Conservation (phyloP, 2,329 filamentous ascomycete species). For the Metarhizium sp. region DNA sequence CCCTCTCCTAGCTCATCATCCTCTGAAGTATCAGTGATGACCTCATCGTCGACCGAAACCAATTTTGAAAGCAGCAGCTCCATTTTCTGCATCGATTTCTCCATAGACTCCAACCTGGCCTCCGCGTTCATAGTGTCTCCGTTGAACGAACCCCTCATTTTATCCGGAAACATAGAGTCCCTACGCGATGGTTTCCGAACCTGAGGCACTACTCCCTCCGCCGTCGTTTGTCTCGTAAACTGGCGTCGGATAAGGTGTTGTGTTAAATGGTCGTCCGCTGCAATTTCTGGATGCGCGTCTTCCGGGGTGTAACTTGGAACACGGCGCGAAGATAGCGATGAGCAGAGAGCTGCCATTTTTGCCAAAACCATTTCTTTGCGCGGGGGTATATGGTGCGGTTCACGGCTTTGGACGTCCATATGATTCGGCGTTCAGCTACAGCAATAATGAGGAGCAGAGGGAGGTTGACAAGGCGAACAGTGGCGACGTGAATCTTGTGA, state of each 20-base stretch:
- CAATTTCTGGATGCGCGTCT: slow-evolving; percentile 44
- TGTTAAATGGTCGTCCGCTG: slow-evolving; percentile 49
- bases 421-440: slow-evolving; percentile 56
- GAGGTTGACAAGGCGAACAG: slow-evolving; percentile 64
- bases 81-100: slow-evolving; percentile 38
- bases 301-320: slow-evolving; percentile 64
- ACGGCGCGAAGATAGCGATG: slow-evolving; percentile 65
- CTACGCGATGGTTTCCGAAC: slow-evolving; percentile 31
- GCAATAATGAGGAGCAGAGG: slow-evolving; percentile 66
- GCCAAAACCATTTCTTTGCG: slow-evolving; percentile 47
- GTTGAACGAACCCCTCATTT: slow-evolving; percentile 39
- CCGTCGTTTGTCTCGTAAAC: slow-evolving; percentile 37
- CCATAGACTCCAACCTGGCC: slow-evolving; percentile 39
- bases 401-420: slow-evolving; percentile 41
- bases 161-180: slow-evolving; percentile 46
- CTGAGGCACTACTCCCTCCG: slow-evolving; percentile 17
- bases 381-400: slow-evolving; percentile 12
- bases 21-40: slow-evolving; percentile 13
- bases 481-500: slow-evolving; percentile 78
- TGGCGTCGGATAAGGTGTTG: slow-evolving; percentile 49
- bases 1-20: slow-evolving; percentile 19
- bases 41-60: slow-evolving; percentile 20
- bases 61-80: slow-evolving; percentile 36
- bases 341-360: slow-evolving; percentile 57
- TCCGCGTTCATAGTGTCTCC: slow-evolving; percentile 33